Conservation (phyloP, 139 green algal genomes). For the Picochlorum sp. region DNA sequence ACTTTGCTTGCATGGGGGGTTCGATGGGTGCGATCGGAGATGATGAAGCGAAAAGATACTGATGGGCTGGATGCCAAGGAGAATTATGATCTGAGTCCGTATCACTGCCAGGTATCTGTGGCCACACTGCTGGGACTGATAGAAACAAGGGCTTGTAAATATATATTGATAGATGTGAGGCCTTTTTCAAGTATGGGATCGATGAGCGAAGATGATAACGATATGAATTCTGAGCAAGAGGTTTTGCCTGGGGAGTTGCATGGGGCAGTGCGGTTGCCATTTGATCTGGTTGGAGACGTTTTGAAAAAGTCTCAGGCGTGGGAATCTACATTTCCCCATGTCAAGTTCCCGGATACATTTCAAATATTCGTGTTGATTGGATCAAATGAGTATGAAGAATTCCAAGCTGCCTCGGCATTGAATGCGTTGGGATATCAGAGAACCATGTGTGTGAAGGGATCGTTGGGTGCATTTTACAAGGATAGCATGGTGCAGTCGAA, state of each 20-base stretch:
- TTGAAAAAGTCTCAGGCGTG: constrained; percentile 10
- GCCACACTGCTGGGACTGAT: constrained; percentile 31
- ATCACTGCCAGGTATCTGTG: constrained; percentile 22
- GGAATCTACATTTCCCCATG: constrained; percentile 17
- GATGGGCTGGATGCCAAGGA: constrained; percentile 1
- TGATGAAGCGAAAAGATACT: constrained; percentile 7
- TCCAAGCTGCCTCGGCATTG: constrained; percentile 19
- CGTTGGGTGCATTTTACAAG: constrained; percentile 8
- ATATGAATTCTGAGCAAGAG: background rate
- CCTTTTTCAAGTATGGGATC: background rate
- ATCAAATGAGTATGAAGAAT: constrained; percentile 11
- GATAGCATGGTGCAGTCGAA: constrained; percentile 18
- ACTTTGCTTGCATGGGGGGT: constrained; percentile 53
- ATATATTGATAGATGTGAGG: constrained; percentile 33
- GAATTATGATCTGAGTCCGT: constrained; percentile 8
- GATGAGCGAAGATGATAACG: too few relatives aligned
- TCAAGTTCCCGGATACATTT: constrained; percentile 15
- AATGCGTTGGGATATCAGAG: constrained; percentile 23
- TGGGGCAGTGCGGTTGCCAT: constrained; percentile 21
- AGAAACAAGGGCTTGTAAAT: constrained; percentile 29
- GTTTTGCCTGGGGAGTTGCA: constrained; percentile 26
- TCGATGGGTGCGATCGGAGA: constrained; percentile 32
- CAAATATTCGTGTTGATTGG: constrained; percentile 37
- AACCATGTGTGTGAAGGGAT: constrained; percentile 23
- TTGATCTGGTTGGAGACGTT: constrained; percentile 10